These are phyloP conservation scores for Penicillium paneum DNA, from an alignment of 2,329 filamentous ascomycete species.

Conservation along the genomic window DNA sequence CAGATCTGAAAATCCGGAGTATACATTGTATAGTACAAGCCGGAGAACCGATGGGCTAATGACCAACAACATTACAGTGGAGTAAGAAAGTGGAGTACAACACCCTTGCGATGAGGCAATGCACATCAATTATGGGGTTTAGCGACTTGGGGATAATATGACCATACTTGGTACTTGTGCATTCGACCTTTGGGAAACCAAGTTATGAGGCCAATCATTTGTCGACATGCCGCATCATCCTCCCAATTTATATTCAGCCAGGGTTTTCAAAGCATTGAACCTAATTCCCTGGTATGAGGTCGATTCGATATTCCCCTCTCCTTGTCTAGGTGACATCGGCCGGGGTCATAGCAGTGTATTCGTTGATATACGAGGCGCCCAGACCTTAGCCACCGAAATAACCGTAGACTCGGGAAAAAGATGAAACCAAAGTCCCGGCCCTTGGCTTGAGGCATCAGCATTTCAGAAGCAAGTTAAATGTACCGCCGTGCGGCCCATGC, in stretches of 20 bases:
- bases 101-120: background rate
- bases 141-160: background rate
- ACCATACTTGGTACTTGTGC: background rate
- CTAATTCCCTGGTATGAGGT: background rate
- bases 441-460: background rate
- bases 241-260: background rate
- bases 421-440: background rate
- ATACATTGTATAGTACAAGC: background rate
- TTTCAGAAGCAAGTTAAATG: background rate
- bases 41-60: background rate
- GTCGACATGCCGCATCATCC: background rate
- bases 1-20: conserved; percentile 3
- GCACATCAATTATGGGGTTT: conserved; percentile 1
- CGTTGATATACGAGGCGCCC: background rate
- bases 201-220: background rate
- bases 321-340: background rate
- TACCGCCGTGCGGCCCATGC: too few relatives aligned
- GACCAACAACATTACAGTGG: conserved; percentile 3
- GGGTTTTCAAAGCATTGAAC: background rate
- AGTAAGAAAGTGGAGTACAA: background rate
- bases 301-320: background rate
- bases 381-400: conserved; percentile 1
- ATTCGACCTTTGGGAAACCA: background rate
- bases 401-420: background rate
- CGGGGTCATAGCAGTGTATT: background rate